Evolutionary conservation across 352 stramenopile species (phyloP).

Genomic region (Pythium biforme): DNA sequence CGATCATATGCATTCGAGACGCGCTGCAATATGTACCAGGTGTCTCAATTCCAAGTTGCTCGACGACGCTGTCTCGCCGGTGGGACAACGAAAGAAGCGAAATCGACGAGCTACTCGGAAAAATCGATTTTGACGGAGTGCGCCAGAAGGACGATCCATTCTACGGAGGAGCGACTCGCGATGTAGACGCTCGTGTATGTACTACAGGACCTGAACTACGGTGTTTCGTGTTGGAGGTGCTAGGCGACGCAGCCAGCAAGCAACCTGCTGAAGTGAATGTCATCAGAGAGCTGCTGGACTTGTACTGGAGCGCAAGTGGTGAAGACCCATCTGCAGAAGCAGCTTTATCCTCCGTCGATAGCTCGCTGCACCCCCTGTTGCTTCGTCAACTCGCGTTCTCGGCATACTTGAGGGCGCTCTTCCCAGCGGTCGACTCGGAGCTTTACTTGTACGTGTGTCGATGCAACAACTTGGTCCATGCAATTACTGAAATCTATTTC

Average conservation of each 20-base stretch:
- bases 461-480: not conserved
- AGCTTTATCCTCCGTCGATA: not conserved
- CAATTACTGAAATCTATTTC: not conserved
- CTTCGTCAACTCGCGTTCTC: conserved; percentile 49
- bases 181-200: conserved; percentile 34
- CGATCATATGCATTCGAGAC: conserved; percentile 43
- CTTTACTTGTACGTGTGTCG: conserved; percentile 72
- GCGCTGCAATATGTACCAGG: conserved; percentile 21
- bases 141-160: conserved; percentile 31
- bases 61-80: not conserved
- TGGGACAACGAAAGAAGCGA: conserved; percentile 14
- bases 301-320: conserved; percentile 55
- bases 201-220: conserved; percentile 50
- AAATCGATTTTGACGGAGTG: conserved; percentile 73
- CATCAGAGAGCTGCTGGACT: conserved; percentile 19
- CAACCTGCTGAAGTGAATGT: not conserved
- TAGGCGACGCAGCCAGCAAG: conserved; percentile 73
- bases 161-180: conserved; percentile 24
- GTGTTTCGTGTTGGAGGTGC: conserved; percentile 55
- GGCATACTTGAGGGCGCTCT: conserved; percentile 64
- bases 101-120: conserved; percentile 47
- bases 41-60: not conserved
- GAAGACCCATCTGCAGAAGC: conserved; percentile 10
- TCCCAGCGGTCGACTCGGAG: conserved; percentile 64
- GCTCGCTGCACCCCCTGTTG: not conserved